These are phyloP conservation scores for Sporobolus alterniflorus DNA, from an alignment of 202 grass and related monocot species.

Conservation along the genomic window DNA sequence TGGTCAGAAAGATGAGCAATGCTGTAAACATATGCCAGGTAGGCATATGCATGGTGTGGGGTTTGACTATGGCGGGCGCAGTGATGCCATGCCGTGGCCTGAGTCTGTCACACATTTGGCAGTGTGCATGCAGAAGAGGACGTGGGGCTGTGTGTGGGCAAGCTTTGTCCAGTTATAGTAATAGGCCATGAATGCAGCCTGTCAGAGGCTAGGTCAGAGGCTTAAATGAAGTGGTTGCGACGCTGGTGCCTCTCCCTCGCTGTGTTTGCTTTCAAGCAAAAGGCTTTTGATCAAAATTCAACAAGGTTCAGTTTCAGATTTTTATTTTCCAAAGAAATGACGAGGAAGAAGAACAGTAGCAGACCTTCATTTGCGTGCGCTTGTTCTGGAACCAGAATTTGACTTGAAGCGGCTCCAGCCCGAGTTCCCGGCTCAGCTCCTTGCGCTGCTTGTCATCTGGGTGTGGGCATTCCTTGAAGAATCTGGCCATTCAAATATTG, in stretches of 20 bases:
- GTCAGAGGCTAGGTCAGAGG: slow-evolving; percentile 56
- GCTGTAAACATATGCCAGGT: slow-evolving; percentile 32
- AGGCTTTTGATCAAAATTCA: background rate
- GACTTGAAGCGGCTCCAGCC: slow-evolving; percentile 89
- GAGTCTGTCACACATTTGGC: slow-evolving; percentile 32
- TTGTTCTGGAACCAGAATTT: slow-evolving; percentile 99
- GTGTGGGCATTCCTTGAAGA: slow-evolving; percentile 96
- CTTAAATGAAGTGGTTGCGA: slow-evolving; percentile 57
- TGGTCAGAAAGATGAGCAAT: slow-evolving; percentile 1
- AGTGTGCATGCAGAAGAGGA: slow-evolving; percentile 51
- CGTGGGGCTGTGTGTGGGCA: slow-evolving; percentile 37
- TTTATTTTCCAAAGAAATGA: background rate
- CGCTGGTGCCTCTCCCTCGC: background rate
- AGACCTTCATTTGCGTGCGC: slow-evolving; percentile 91
- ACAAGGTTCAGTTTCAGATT: background rate
- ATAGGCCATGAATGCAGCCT: slow-evolving; percentile 63
- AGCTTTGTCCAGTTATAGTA: slow-evolving; percentile 66
- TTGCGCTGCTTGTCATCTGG: slow-evolving; percentile 98
- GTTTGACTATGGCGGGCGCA: slow-evolving; percentile 45
- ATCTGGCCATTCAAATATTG: slow-evolving; percentile 42
- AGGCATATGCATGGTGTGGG: slow-evolving; percentile 3
- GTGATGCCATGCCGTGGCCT: background rate
- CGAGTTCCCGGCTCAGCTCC: slow-evolving; percentile 93
- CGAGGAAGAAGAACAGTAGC: background rate
- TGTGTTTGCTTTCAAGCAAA: background rate